Conservation (phyloP, 345 rosid genomes). For the Firmiana major region DNA sequence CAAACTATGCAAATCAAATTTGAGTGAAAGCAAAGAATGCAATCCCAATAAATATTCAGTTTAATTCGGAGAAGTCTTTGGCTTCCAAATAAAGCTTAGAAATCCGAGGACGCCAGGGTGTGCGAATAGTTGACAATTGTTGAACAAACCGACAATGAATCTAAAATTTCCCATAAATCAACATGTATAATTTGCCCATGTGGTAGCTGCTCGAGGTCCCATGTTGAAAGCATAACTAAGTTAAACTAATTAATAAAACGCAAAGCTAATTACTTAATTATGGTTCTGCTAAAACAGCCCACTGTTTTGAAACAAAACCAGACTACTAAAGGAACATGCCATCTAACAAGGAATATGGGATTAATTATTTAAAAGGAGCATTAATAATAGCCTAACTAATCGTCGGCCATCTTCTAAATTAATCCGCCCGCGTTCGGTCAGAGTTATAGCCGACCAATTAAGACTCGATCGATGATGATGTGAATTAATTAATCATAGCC, state of each 20-base stretch:
- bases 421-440: neutral
- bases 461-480: neutral
- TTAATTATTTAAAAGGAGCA: neutral
- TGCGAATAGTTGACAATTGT: neutral
- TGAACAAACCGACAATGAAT: neutral
- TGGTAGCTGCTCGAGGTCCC: neutral
- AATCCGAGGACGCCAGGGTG: neutral
- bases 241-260: too few species aligned
- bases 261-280: neutral
- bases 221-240: too few species aligned
- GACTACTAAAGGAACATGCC: neutral
- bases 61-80: neutral
- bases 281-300: slow-evolving; percentile 12
- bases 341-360: neutral
- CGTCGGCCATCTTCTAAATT: neutral
- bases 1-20: neutral
- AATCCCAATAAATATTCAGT: neutral
- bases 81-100: neutral
- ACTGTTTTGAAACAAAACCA: slow-evolving; percentile 26
- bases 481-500: neutral
- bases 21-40: neutral
- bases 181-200: neutral
- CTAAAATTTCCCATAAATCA: neutral
- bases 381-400: neutral
- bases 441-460: neutral